Base-by-base conservation (phyloP, 192 early-diverging fungal genomes). In the Backusella macrospora region DNA sequence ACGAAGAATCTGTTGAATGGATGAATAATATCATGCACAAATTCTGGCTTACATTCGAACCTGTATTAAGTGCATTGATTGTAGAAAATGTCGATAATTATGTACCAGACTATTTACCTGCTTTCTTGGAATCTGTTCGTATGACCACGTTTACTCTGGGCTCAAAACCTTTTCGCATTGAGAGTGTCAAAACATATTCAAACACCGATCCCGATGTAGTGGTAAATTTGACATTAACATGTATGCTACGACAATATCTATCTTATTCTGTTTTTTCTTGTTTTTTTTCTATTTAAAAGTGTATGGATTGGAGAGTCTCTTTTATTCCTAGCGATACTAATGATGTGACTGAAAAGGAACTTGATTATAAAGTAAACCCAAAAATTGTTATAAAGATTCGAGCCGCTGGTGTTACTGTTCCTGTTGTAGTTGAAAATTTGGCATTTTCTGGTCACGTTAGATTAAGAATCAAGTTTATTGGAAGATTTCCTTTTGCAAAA, bases 41-140 rank as follows among this genome's bases (percentile, higher is more conserved):
- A 40, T 94, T 92, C 79, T 95, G 93, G 93, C 73, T 90, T 12
- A 90, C 86, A 71, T 93, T 88, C 65, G 93, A 95, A 81, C 92
- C 92, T 34, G 86, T 84, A 13, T 81, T 95, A 59, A 86, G 87
- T 64, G 87, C 83, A 47, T 85, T 83, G 63, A 85, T 94, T 18
- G 81, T 89, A 12, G 84, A 86, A 45, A 83, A 76, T 44, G 85
- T 87, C 16, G 88, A 94, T 73, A 79, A 76, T 2, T 79, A 89
- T 15, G 79, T 95, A 18, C 85, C 83, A n/a, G 83, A 85, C 47
- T 84, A 79, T 47, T 83, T 86, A 46, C 92, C 92, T 4, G 79
- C 83, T 3, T 92, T 92, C 65, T 69, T 95, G 48, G 89, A 89
- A 65, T 89, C 86, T 23, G 64, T 90, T 55, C 78, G 80, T 29